Evolutionary conservation across 306 rosid species (phyloP).

Genomic region (Ormosia emarginata): DNA sequence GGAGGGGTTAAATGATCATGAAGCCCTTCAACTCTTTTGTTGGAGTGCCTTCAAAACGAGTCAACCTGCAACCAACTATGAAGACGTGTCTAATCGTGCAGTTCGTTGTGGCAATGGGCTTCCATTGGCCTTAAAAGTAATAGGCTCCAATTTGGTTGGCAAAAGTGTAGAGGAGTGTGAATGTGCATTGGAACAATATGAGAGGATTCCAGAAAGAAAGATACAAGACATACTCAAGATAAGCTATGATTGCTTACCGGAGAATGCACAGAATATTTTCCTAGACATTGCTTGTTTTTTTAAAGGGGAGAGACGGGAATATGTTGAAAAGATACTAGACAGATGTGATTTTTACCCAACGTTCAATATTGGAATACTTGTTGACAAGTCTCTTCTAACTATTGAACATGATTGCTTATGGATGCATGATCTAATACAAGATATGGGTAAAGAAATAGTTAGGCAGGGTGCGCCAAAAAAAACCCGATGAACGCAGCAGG

Average conservation of each 20-base stretch:
- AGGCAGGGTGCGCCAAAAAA: background rate
- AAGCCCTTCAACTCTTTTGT: background rate
- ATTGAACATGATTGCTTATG: background rate
- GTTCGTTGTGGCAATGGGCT: no score
- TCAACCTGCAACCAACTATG: background rate
- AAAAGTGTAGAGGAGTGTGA: background rate
- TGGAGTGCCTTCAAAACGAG: background rate
- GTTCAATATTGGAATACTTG: background rate
- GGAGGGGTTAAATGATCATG: background rate
- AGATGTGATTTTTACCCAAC: background rate
- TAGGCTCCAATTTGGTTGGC: no score
- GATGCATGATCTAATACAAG: conserved; percentile 5
- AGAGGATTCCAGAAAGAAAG: background rate
- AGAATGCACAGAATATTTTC: no score
- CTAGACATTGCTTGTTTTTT: no score
- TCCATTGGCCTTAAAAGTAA: no score
- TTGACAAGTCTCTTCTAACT: background rate
- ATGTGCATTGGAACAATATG: background rate
- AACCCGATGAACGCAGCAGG: no score
- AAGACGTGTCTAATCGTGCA: no score
- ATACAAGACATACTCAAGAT: background rate
- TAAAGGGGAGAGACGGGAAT: no score
- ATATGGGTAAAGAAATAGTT: background rate
- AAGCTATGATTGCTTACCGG: background rate
- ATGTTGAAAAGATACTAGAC: no score